Percentiles rank a stretch among this genome's conserved stretches.
phyloP scores from a whole-genome alignment of 2,329 filamentous ascomycete species.

The Alternaria tenuissima region DNA sequence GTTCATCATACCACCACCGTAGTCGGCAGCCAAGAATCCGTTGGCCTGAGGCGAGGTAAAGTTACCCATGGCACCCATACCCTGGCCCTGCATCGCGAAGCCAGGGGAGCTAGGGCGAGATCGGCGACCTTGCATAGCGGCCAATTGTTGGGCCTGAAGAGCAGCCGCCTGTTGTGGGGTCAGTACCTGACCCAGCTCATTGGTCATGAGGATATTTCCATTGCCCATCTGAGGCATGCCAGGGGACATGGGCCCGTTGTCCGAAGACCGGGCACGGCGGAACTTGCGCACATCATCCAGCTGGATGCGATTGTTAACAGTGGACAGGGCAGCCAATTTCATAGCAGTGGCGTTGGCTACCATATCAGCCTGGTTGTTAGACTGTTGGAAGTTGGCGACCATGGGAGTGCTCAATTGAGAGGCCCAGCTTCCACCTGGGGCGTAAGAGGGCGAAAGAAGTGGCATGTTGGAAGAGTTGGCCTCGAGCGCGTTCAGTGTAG shows the following conservation, averaged over 20 bases:
- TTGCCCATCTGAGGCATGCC: slow-evolving; percentile 69
- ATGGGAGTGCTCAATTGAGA: slow-evolving; percentile 99
- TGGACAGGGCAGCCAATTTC: slow-evolving; percentile 96
- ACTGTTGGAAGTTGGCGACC: slow-evolving; percentile 79
- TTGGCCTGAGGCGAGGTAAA: slow-evolving; percentile 94
- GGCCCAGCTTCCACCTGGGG: slow-evolving; percentile 91
- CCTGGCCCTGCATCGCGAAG: slow-evolving; percentile 73
- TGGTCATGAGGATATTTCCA: slow-evolving; percentile 90
- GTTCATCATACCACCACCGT: slow-evolving; percentile 74
- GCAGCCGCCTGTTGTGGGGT: slow-evolving; percentile 64
- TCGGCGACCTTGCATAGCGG: slow-evolving; percentile 79
- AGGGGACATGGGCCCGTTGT: slow-evolving; percentile 74
- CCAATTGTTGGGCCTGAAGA: slow-evolving; percentile 77
- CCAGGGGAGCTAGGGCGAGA: slow-evolving; percentile 92
- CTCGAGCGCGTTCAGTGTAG: slow-evolving; percentile 78
- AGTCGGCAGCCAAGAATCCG: slow-evolving; percentile 90
- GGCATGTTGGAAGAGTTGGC: slow-evolving; percentile 75
- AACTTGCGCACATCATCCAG: slow-evolving; percentile 97
- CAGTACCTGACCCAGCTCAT: slow-evolving; percentile 88
- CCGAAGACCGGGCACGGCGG: slow-evolving; percentile 87
- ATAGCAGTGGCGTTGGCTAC: slow-evolving; percentile 98
- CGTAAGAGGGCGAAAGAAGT: slow-evolving; percentile 79
- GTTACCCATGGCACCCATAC: slow-evolving; percentile 67
- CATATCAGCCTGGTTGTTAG: slow-evolving; percentile 86
- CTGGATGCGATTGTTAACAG: slow-evolving; percentile 97